Base-by-base conservation (phyloP, 306 rosid species). In the Alnus glutinosa region DNA sequence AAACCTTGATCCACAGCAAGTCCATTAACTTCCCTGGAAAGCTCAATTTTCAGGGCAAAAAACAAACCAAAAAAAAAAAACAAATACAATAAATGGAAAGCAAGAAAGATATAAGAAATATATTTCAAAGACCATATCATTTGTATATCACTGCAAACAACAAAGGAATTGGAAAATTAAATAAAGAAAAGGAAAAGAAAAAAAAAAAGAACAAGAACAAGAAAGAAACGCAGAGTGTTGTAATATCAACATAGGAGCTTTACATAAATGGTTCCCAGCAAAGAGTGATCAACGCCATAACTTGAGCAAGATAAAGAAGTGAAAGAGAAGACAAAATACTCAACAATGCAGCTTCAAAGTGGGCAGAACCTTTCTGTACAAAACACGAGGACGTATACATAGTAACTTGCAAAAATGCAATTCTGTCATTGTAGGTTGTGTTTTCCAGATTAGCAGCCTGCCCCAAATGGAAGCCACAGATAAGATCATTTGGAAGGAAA, bases 1-100 rank as follows among this genome's bases (percentile, higher is more conserved):
- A 73, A 61, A 69, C 13, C 9, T 71, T 64, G 78, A 84, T 68
- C 72, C 76, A 71, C 68, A 49, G 52, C 72, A 54, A 28, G 13
- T 54, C 3, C 12, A 73, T 52, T 80, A 48, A 18, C 62, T 58
- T 52, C 42, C 61, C 75, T 23, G 9, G 44, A 42, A 32, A 70
- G 78, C 71, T 14, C 12, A 57, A 44, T 1, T n/a, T 16, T 32
- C 15, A 32, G 66, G 36, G 34, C 9, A 19, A n/a, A 55, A 19
- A 6, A 4, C 9, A 62, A 57, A 8, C 18, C 5, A n/a, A 19
- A 6, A 55, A 55, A 55, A 9, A 50, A 50, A 18, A 2, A 15
- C 61, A 23, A 7, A 28, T 23, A 23, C 11, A 9, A 11, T 9
- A 62, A 32, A 61, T 9, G 42, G 18, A 1, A 9, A 42, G 23